Percentiles rank a stretch among this genome's conserved stretches.
These are phyloP conservation scores for Aspergillus sp. DNA, from an alignment of 2,329 filamentous ascomycete species.

Conservation along the genomic window DNA sequence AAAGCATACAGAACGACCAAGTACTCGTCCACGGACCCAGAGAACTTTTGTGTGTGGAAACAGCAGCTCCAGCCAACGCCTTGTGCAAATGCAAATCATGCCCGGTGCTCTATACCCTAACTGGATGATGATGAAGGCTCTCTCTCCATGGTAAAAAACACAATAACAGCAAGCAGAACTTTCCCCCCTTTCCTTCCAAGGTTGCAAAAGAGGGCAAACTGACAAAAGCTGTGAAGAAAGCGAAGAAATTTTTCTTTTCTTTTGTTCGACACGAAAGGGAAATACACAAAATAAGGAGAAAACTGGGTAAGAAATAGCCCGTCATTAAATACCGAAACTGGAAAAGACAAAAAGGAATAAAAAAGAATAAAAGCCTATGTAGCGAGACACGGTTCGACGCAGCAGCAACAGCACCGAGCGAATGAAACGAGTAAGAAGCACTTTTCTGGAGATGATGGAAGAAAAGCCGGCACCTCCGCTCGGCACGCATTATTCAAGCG, in stretches of 20 bases:
- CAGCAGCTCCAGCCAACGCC: constrained; percentile 35
- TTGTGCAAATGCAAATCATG: constrained; percentile 35
- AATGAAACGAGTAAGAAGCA: constrained; percentile 32
- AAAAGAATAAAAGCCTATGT: constrained; percentile 23
- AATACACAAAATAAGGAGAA: too few species aligned
- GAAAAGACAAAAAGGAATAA: constrained; percentile 13
- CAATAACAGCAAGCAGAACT: constrained; percentile 20
- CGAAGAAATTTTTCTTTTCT: too few species aligned
- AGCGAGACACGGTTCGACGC: constrained; percentile 32
- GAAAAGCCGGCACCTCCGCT: constrained; percentile 30
- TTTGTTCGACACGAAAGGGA: too few species aligned
- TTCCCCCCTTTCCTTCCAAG: constrained; percentile 2
- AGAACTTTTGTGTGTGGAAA: constrained; percentile 22
- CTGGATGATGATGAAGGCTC: not conserved
- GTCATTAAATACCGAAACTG: constrained; percentile 35
- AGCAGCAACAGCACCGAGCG: constrained; percentile 32
- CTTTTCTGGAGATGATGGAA: constrained; percentile 31
- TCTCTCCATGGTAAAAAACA: constrained; percentile 10
- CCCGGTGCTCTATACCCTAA: constrained; percentile 19
- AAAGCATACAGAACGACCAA: not conserved
- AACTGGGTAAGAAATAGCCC: constrained; percentile 15
- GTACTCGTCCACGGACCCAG: constrained; percentile 22
- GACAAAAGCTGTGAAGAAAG: too few species aligned
- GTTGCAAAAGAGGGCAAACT: constrained; percentile 1
- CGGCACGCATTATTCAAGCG: constrained; percentile 33